Base-by-base conservation (phyloP, 2,329 filamentous ascomycete species). In the Pyricularia sp. region DNA sequence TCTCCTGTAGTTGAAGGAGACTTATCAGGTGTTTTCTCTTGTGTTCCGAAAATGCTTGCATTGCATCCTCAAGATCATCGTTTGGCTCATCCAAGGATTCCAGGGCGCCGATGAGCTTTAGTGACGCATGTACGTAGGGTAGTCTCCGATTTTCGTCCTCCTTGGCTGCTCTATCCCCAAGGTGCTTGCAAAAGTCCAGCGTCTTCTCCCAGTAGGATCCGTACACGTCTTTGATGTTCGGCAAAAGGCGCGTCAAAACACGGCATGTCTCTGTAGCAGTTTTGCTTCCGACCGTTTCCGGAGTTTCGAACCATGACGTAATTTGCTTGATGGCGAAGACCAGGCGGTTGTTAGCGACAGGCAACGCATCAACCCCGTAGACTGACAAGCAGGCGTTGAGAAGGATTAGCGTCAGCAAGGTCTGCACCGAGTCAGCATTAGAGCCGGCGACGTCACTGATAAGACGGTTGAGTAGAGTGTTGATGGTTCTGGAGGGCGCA, bases 261-360 rank as follows among this genome's bases (percentile, higher is more conserved):
- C 88, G 79, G 75, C 88, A 85, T 71, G 84, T 78, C 79, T 87
- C 79, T 33, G 83, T 76, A 70, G 80, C 76, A n/a, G 86, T 71
- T 68, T 78, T 77, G n/a, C 78, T 74, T 26, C 81, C 78, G 1
- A 86, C 70, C 1, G 79, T 77, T 20, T 83, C 79, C 0, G 81
- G 76, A 0, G 82, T 82, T 17, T 89, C 85, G 0, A 94, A 80
- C 87, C 91, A 94, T 10, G 87, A 85, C 0, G 91, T 85, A 9
- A 97, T 84, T 71, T 94, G 90, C 75, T 91, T 92, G 61, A 94
- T 87, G 10, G 94, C 88, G 79, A 97, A 95, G 0, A 97, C 88
- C 2, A 95, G 79, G 28, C 93, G 86, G 74, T 94, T 88, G 64
- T 84, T 86, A 1, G 86, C 84, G 0, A 88, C 83, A 0, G 87